Percentiles rank a stretch among this genome's conserved stretches.
phyloP scores from a whole-genome alignment of 345 rosid genomes.

The Gossypium arboreum region DNA sequence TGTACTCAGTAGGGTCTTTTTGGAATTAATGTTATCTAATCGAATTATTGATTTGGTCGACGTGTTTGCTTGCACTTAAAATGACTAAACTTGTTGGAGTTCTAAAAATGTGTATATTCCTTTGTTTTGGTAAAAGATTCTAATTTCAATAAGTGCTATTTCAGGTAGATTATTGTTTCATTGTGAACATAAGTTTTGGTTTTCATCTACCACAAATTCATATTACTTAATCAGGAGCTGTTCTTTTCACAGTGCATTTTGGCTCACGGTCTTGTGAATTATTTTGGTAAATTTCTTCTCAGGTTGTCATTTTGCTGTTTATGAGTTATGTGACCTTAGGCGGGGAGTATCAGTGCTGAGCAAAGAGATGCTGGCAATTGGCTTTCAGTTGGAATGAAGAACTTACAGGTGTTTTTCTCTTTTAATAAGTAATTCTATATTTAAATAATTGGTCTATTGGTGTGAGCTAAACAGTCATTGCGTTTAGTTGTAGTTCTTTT shows the following conservation, averaged over 20 bases:
- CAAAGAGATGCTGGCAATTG: slow-evolving; percentile 44
- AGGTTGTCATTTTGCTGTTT: slow-evolving; percentile 18
- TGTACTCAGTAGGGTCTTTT: not conserved
- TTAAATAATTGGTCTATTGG: not conserved
- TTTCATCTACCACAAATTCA: not conserved
- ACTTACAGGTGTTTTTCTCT: slow-evolving; percentile 41
- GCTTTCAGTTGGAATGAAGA: slow-evolving; percentile 65
- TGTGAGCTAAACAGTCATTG: not conserved
- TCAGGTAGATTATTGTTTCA: slow-evolving; percentile 5
- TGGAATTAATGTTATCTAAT: not conserved
- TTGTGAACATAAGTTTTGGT: not conserved
- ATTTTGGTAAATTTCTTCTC: slow-evolving; percentile 1
- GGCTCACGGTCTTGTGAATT: not conserved
- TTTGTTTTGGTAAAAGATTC: not conserved
- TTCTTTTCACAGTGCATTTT: not conserved
- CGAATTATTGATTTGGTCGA: not conserved
- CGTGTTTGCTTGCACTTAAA: not conserved
- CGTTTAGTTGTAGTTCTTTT: not conserved
- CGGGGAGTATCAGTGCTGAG: slow-evolving; percentile 25
- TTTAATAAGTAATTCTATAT: not conserved
- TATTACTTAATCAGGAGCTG: not conserved
- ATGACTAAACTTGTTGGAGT: not conserved
- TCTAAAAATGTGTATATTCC: slow-evolving; percentile 3
- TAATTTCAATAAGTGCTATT: not conserved
- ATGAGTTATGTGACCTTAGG: slow-evolving; percentile 7